Evolutionary conservation across 2,329 filamentous ascomycete species (phyloP).

Genomic region (Aureobasidium sp.): DNA sequence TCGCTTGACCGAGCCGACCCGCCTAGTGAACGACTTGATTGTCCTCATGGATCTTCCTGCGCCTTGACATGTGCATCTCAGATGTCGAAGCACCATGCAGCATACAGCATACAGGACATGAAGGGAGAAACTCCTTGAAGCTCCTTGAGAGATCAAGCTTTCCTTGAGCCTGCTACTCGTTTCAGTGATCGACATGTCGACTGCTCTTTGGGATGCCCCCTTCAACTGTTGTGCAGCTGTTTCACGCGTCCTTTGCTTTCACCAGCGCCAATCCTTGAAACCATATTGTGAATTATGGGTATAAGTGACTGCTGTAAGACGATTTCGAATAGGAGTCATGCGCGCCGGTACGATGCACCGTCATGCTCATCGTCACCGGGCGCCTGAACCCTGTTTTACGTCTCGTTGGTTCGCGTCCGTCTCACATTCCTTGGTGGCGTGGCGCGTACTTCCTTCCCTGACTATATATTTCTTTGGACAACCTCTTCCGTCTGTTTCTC

Average conservation of each 20-base stretch:
- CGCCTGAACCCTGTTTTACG: slow-evolving; percentile 5
- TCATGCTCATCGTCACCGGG: neutral
- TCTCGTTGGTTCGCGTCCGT: neutral
- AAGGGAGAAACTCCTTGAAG: neutral
- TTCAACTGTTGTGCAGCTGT: slow-evolving; percentile 2
- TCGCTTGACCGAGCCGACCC: slow-evolving; percentile 4
- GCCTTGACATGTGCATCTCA: neutral
- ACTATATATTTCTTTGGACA: slow-evolving; percentile 9
- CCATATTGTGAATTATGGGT: neutral
- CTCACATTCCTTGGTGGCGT: slow-evolving; percentile 10
- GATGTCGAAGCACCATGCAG: neutral
- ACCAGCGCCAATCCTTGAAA: neutral
- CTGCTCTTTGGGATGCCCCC: neutral
- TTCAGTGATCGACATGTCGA: neutral
- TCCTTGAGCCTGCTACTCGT: neutral
- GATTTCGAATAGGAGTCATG: neutral
- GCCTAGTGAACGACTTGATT: neutral
- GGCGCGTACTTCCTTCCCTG: slow-evolving; percentile 1
- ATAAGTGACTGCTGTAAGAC: neutral
- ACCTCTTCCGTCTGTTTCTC: neutral
- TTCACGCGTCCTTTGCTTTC: slow-evolving; percentile 3
- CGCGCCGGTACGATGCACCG: neutral
- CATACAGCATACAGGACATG: neutral
- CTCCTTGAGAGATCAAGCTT: neutral
- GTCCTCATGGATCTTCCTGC: neutral